A percentile compares a stretch with the other conserved stretches of the same genome.
Evolutionary conservation across 257 asterid species (phyloP).

Genomic region (Lantana camara): DNA sequence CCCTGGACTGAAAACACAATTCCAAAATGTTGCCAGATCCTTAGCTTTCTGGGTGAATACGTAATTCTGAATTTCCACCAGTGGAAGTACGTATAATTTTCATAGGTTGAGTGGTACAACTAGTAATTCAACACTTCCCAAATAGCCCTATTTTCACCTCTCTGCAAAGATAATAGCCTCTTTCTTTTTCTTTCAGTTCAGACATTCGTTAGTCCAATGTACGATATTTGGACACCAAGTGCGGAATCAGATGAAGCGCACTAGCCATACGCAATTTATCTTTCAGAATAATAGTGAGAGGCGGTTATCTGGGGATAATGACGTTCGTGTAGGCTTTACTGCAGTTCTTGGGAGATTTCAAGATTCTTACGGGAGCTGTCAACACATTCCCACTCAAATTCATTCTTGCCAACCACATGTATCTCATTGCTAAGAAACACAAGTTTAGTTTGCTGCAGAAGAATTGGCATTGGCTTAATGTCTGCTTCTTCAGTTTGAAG

Average conservation of each 20-base stretch:
- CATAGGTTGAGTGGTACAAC: too few relatives aligned
- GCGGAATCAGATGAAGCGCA: constrained; percentile 61
- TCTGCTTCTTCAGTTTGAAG: constrained; percentile 52
- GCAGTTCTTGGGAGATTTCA: constrained; percentile 88
- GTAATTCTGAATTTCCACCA: too few relatives aligned
- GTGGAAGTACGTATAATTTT: too few relatives aligned
- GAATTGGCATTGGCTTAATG: constrained; percentile 89
- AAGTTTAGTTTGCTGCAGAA: constrained; percentile 54
- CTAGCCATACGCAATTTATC: constrained; percentile 59
- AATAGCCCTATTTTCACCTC: too few relatives aligned
- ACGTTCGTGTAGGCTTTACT: constrained; percentile 73
- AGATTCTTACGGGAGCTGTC: constrained; percentile 91
- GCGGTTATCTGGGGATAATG: constrained; percentile 64
- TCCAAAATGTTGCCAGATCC: too few relatives aligned
- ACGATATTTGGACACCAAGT: constrained; percentile 81
- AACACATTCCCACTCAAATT: constrained; percentile 92
- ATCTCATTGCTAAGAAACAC: constrained; percentile 59
- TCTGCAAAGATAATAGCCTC: not conserved
- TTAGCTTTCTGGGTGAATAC: too few relatives aligned
- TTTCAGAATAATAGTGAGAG: constrained; percentile 68
- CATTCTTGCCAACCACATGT: constrained; percentile 94
- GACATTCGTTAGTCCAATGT: constrained; percentile 94
- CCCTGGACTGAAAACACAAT: too few relatives aligned
- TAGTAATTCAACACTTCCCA: too few relatives aligned
- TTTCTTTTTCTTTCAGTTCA: constrained; percentile 24